Base-by-base conservation (phyloP, 208 protist genomes). In the Histomonas meleagridis region DNA sequence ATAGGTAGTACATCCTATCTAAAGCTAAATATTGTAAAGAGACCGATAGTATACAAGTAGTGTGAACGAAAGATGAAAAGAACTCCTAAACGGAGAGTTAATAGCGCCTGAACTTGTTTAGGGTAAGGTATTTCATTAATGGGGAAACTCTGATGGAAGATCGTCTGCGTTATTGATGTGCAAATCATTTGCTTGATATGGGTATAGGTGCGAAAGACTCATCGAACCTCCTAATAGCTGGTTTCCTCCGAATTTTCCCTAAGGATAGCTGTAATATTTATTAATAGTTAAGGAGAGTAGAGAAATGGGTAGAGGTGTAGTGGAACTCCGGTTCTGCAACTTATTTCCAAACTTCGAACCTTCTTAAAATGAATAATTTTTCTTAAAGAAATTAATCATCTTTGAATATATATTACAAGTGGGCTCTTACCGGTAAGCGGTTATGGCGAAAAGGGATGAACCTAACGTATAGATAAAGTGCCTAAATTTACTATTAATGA, bases 181-280 rank as follows among this genome's bases (percentile, higher is more conserved):
- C 78, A 92, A 92, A 92, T 86, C 91, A 40, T 92, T 92, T 46
- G 91, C 53, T 26, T 28, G 26, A 90, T 26, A n/a, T 48, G 76
- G 26, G 90, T 91, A 96, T 96, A 96, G 95, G 94, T 95, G 95
- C 95, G 95, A 96, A 96, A 96, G 95, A 96, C 95, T 95, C 91
- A 96, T 96, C 95, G 95, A 96, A 96, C 95, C 93, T 94, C 95
- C 95, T 96, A 96, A 94, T 96, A 96, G 95, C 95, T 96, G 95
- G 95, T 96, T 96, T 92, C 95, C 93, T 96, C 95, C 95, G 95
- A 96, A 96, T 94, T 96, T 96, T 96, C 95, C 94, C 95, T 96
- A 94, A 96, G 95, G 94, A 96, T 96, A 95, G 95, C 95, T 93
- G 93, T 91, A 92, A 92, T 90, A 79, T 46, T 92, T 53, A 65